phyloP scores from a whole-genome alignment of 345 rosid species.

The Lagerstroemia speciosa region DNA sequence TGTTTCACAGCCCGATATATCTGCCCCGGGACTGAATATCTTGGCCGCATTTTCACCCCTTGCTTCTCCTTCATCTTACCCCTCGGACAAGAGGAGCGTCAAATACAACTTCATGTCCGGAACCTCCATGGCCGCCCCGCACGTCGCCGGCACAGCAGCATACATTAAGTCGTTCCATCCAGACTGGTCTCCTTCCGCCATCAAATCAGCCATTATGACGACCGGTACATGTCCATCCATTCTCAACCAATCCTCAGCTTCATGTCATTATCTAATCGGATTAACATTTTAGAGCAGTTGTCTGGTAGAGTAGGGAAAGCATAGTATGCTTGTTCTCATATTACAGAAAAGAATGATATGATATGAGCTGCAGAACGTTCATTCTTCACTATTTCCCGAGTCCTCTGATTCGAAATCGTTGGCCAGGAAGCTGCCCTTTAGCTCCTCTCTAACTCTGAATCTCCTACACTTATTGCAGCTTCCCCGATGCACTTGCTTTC shows the following conservation, averaged over 20 bases:
- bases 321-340: too few relatives aligned
- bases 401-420: not conserved
- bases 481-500: not conserved
- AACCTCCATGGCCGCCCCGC: conserved; percentile 62
- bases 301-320: too few relatives aligned
- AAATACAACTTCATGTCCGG: conserved; percentile 27
- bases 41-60: conserved; percentile 1
- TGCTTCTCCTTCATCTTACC: conserved; percentile 12
- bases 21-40: conserved; percentile 1
- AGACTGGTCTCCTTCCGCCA: conserved; percentile 53
- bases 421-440: not conserved
- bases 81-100: conserved; percentile 19
- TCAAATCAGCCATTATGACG: conserved; percentile 57
- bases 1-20: not conserved
- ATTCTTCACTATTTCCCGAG: not conserved
- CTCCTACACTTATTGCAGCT: not conserved
- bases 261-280: too few relatives aligned
- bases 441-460: not conserved
- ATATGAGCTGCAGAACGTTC: not conserved
- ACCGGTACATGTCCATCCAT: conserved; percentile 26
- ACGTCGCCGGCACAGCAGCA: conserved; percentile 38
- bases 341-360: too few relatives aligned
- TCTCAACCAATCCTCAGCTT: too few relatives aligned
- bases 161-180: conserved; percentile 38
- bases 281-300: too few relatives aligned